Percentiles rank a stretch among this genome's conserved stretches.
These are phyloP conservation scores for Colletotrichum sp. DNA, from an alignment of 2,329 filamentous ascomycete genomes.

Conservation along the genomic window DNA sequence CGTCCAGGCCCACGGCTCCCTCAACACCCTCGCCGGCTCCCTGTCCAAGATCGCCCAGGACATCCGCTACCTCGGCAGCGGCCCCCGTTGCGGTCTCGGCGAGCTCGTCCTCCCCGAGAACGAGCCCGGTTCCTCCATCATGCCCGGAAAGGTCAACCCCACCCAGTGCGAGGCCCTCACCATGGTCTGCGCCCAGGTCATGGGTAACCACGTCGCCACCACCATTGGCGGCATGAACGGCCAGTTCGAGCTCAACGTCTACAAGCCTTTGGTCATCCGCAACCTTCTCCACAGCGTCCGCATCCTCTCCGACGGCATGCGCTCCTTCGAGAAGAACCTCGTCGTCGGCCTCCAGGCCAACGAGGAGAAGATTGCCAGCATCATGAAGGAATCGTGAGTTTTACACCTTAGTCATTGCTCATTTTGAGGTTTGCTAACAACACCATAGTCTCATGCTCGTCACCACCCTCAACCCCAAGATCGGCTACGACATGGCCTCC, in stretches of 20 bases:
- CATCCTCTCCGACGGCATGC: constrained; percentile 90
- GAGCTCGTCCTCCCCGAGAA: constrained; percentile 96
- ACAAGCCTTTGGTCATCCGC: constrained; percentile 95
- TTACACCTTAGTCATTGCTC: neutral
- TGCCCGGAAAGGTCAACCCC: constrained; percentile 99
- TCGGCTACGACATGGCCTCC: constrained; percentile 96
- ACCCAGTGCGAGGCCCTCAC: constrained; percentile 98
- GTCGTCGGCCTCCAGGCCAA: constrained; percentile 89
- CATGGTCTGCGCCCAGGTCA: constrained; percentile 97
- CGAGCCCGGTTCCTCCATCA: constrained; percentile 96
- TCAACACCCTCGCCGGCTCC: constrained; percentile 91
- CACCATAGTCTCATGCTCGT: constrained; percentile 88
- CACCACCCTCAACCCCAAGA: constrained; percentile 96
- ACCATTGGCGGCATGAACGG: constrained; percentile 97
- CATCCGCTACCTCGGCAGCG: constrained; percentile 94
- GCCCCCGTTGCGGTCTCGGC: constrained; percentile 92
- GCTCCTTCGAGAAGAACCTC: constrained; percentile 92
- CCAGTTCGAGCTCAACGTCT: constrained; percentile 98
- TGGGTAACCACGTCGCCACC: constrained; percentile 93
- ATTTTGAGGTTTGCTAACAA: constrained; percentile 22
- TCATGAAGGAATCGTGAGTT: constrained; percentile 92
- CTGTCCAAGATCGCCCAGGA: constrained; percentile 99
- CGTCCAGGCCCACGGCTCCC: constrained; percentile 89
- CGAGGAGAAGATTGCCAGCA: constrained; percentile 86
- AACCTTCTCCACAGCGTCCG: constrained; percentile 93